phyloP scores from a whole-genome alignment of 257 asterid species.

The Solanum rostratum region DNA sequence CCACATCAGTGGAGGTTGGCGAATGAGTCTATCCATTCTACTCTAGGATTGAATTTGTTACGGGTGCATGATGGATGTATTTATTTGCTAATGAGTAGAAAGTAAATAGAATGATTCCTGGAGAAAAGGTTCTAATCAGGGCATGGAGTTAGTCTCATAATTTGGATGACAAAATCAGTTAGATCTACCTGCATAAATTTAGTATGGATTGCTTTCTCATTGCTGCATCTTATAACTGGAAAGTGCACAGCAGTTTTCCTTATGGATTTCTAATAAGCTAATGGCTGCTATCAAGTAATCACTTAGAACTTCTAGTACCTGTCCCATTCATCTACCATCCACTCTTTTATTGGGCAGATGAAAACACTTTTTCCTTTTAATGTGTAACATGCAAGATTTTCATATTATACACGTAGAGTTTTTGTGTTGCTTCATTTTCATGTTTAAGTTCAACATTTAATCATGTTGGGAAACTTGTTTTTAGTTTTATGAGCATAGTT shows the following conservation, averaged over 20 bases:
- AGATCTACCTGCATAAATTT: background rate
- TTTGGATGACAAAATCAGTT: background rate
- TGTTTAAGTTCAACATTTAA: background rate
- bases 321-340: background rate
- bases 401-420: background rate
- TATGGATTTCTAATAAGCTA: background rate
- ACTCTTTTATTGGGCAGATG: background rate
- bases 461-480: background rate
- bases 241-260: background rate
- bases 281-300: background rate
- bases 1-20: background rate
- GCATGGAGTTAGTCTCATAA: background rate
- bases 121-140: background rate
- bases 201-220: background rate
- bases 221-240: background rate
- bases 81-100: background rate
- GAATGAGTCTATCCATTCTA: background rate
- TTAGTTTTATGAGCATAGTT: background rate
- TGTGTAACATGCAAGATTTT: background rate
- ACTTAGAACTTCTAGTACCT: background rate
- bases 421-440: background rate
- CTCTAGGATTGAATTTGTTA: background rate
- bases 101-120: background rate
- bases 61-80: background rate
- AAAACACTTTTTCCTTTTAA: background rate